Percentiles rank a stretch among this genome's conserved stretches.
Evolutionary conservation across 2,329 filamentous ascomycete genomes (phyloP).

Genomic region (Sclerotinia subarctica): DNA sequence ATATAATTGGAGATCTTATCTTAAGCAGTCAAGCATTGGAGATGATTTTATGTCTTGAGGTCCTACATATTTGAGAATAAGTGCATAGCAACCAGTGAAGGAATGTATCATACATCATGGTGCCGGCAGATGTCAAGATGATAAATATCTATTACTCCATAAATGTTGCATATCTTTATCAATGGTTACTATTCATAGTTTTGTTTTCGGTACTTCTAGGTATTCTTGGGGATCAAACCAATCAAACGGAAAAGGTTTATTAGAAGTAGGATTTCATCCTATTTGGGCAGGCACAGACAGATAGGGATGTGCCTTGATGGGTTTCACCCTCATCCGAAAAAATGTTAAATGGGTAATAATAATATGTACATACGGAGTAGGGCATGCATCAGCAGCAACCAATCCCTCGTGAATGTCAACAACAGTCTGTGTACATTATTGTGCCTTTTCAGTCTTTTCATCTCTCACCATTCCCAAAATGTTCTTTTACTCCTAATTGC

Average conservation of each 20-base stretch:
- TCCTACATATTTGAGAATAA: not conserved
- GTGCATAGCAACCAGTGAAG: not conserved
- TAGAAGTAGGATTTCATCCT: not conserved
- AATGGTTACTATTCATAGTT: not conserved
- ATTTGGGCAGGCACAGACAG: not conserved
- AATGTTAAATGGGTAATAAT: not conserved
- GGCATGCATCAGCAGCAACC: not conserved
- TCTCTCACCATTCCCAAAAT: constrained; percentile 10
- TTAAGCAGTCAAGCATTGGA: not conserved
- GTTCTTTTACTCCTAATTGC: not conserved
- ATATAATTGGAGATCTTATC: not conserved
- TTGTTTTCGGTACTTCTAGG: not conserved
- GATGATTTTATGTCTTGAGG: not conserved
- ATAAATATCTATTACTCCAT: not conserved
- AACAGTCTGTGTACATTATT: no score
- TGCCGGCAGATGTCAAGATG: not conserved
- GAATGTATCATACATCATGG: not conserved
- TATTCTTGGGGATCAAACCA: not conserved
- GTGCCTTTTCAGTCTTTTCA: not conserved
- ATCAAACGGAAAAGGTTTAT: not conserved
- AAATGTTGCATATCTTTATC: not conserved
- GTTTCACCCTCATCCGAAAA: constrained; percentile 13
- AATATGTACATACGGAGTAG: no score
- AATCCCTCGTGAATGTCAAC: not conserved
- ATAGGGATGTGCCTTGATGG: constrained; percentile 9